These are phyloP conservation scores for Basipetospora chlamydospora DNA, from an alignment of 2,329 filamentous ascomycete species.

Conservation along the genomic window DNA sequence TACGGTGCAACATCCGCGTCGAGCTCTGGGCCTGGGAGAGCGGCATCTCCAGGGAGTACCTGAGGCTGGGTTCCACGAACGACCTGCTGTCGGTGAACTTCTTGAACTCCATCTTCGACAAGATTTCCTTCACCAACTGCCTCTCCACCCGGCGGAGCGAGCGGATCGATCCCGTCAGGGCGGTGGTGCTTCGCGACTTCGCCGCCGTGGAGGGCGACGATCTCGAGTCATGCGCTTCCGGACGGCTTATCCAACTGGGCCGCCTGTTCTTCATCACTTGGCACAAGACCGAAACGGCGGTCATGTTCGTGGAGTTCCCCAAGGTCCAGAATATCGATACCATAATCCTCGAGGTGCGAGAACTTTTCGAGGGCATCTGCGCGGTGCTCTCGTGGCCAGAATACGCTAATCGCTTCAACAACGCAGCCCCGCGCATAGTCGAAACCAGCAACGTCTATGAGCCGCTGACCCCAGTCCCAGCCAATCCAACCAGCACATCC, in stretches of 20 bases:
- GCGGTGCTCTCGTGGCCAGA: constrained; percentile 7
- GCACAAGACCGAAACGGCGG: constrained; percentile 4
- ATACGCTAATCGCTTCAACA: constrained; percentile 2
- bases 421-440: neutral
- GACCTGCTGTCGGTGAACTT: constrained; percentile 3
- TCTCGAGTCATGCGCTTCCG: neutral
- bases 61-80: neutral
- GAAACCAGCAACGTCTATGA: constrained; percentile 5
- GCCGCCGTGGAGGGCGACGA: neutral
- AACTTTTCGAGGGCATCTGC: constrained; percentile 2
- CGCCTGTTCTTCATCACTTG: constrained; percentile 7
- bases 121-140: constrained; percentile 8
- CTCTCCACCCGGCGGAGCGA: constrained; percentile 6
- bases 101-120: constrained; percentile 3
- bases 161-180: constrained; percentile 1
- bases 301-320: constrained; percentile 9
- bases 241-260: neutral
- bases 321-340: constrained; percentile 5
- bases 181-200: constrained; percentile 6
- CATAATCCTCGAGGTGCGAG: neutral
- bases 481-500: no score
- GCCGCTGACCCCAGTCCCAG: constrained; percentile 3
- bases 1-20: constrained; percentile 11
- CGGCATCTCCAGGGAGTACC: constrained; percentile 11
- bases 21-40: constrained; percentile 15